A percentile compares a stretch with the other conserved stretches of the same genome.
Evolutionary conservation across 2,329 filamentous ascomycete genomes (phyloP).

Genomic region (Ramichloridium luteum): DNA sequence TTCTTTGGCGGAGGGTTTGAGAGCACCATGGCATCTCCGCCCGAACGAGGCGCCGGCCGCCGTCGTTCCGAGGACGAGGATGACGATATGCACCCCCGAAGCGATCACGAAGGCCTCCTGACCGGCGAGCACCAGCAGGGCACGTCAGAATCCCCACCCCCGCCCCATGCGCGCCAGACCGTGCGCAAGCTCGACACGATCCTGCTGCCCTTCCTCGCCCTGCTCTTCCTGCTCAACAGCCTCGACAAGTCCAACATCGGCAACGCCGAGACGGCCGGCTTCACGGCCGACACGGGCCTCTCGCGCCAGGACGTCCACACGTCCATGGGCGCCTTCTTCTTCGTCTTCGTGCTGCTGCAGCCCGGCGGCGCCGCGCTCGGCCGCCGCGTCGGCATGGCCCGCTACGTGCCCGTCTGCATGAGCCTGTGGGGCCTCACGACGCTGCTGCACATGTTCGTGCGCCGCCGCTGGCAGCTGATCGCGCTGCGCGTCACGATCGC

Average conservation of each 20-base stretch:
- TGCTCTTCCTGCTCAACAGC: slow-evolving; percentile 41
- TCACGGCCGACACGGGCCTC: slow-evolving; percentile 44
- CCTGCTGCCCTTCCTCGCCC: slow-evolving; percentile 39
- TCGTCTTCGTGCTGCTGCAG: slow-evolving; percentile 47
- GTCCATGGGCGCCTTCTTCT: slow-evolving; percentile 46
- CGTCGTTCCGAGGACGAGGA: too few relatives aligned
- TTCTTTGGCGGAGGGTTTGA: too few relatives aligned
- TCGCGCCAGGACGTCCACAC: slow-evolving; percentile 42
- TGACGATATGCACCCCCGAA: too few relatives aligned
- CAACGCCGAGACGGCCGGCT: slow-evolving; percentile 47
- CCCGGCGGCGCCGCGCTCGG: slow-evolving; percentile 46
- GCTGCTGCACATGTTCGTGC: slow-evolving; percentile 36
- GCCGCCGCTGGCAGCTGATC: slow-evolving; percentile 36
- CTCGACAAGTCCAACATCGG: slow-evolving; percentile 44
- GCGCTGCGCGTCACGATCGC: slow-evolving; percentile 35
- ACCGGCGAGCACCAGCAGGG: background rate
- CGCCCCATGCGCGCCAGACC: too few relatives aligned
- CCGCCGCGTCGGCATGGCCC: slow-evolving; percentile 42
- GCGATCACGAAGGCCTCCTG: too few relatives aligned
- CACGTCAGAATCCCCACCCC: background rate
- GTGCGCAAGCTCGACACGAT: slow-evolving; percentile 39
- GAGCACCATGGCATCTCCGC: too few relatives aligned
- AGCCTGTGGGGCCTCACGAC: slow-evolving; percentile 40
- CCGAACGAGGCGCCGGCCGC: too few relatives aligned
- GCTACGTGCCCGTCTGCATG: slow-evolving; percentile 48